Evolutionary conservation across 1,284 basidiomycete genomes (phyloP).

Genomic region (Sporisorium sorghi): DNA sequence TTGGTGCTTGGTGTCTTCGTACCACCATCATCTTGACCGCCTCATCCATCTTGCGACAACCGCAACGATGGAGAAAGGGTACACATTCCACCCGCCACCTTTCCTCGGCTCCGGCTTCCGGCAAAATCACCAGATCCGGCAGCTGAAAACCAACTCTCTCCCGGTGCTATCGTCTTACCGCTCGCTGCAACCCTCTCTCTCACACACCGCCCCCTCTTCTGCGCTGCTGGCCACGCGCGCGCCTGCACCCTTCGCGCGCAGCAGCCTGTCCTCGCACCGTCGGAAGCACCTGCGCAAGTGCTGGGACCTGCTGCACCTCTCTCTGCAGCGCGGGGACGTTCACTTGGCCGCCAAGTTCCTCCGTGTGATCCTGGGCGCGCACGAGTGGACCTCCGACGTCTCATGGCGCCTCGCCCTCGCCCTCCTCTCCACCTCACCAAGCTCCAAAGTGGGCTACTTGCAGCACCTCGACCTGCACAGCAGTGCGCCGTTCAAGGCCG

Average conservation of each 20-base stretch:
- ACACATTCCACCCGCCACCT: constrained; percentile 18
- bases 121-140: constrained; percentile 37
- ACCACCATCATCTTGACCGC: neutral
- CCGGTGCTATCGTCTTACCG: constrained; percentile 22
- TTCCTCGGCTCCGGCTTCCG: constrained; percentile 22
- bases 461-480: constrained; percentile 16
- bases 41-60: neutral
- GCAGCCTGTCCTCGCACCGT: constrained; percentile 15
- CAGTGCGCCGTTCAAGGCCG: constrained; percentile 23
- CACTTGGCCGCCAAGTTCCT: constrained; percentile 19
- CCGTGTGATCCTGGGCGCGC: constrained; percentile 19
- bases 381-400: constrained; percentile 34
- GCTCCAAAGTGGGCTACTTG: too few species aligned
- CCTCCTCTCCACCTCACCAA: too few species aligned
- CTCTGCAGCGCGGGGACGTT: constrained; percentile 18
- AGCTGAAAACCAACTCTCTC: constrained; percentile 35
- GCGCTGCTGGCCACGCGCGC: too few species aligned
- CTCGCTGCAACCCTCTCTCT: constrained; percentile 15
- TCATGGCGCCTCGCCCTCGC: constrained; percentile 14
- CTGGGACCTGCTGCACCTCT: constrained; percentile 30
- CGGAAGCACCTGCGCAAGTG: constrained; percentile 26
- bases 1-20: neutral
- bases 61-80: constrained; percentile 25
- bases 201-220: constrained; percentile 28
- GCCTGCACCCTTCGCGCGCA: constrained; percentile 16